These are phyloP conservation scores for Kodamaea sagamina DNA, from an alignment of 805 yeast species.

Conservation along the genomic window DNA sequence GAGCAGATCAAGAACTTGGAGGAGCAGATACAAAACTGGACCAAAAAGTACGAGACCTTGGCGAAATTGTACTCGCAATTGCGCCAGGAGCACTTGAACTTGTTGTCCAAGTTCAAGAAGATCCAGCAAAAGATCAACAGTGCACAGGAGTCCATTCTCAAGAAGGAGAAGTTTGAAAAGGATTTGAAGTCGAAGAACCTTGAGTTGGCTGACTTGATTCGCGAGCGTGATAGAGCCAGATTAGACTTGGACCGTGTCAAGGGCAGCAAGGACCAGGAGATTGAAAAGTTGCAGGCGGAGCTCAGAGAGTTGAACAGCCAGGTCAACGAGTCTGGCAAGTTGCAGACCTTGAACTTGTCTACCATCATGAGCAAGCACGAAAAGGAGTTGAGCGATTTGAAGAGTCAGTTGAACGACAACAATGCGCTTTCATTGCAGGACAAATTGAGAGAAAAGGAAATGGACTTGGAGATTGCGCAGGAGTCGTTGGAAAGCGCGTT, in stretches of 20 bases:
- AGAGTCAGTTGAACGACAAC: slow-evolving; percentile 32
- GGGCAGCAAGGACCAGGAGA: slow-evolving; percentile 64
- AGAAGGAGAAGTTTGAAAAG: slow-evolving; percentile 76
- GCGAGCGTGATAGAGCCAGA: slow-evolving; percentile 87
- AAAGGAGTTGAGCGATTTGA: slow-evolving; percentile 54
- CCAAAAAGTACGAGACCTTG: slow-evolving; percentile 81
- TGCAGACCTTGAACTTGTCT: slow-evolving; percentile 63
- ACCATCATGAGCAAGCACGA: slow-evolving; percentile 62
- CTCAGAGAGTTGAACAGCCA: slow-evolving; percentile 60
- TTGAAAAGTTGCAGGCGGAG: slow-evolving; percentile 65
- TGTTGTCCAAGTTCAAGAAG: slow-evolving; percentile 75
- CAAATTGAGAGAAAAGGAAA: slow-evolving; percentile 63
- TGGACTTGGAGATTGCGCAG: slow-evolving; percentile 75
- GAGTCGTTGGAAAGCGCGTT: slow-evolving; percentile 77
- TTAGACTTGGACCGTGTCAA: slow-evolving; percentile 72
- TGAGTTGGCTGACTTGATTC: slow-evolving; percentile 83
- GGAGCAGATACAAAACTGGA: slow-evolving; percentile 78
- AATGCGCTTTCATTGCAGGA: slow-evolving; percentile 41
- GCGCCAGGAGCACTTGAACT: slow-evolving; percentile 85
- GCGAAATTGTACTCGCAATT: slow-evolving; percentile 89
- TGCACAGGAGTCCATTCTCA: slow-evolving; percentile 88
- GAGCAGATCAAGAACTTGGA: slow-evolving; percentile 67
- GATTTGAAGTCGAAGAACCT: slow-evolving; percentile 84
- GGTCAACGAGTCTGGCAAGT: slow-evolving; percentile 59
- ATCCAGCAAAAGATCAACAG: slow-evolving; percentile 81